A percentile compares a stretch with the other conserved stretches of the same genome.
Conservation (phyloP, 306 rosid genomes). For the Dalbergia cultrata region DNA sequence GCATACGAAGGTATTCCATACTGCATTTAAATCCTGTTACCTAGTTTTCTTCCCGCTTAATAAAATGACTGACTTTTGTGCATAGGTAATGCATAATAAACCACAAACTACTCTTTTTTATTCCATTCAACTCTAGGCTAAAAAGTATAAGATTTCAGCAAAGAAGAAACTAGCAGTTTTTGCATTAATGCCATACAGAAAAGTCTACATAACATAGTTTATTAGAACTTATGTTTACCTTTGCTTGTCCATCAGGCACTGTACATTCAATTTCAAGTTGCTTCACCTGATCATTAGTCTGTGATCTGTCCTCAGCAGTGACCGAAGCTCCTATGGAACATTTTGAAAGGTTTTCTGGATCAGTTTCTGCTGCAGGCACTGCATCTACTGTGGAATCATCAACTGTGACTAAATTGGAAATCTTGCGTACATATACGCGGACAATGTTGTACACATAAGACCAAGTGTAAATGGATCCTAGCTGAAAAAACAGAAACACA, state of each 20-base stretch:
- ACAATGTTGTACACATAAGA: constrained; percentile 54
- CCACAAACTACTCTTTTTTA: background rate
- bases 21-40: background rate
- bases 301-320: constrained; percentile 13
- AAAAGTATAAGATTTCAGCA: background rate
- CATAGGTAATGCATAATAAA: background rate
- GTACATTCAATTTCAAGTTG: constrained; percentile 49
- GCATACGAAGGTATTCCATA: background rate
- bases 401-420: constrained; percentile 25
- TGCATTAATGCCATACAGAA: background rate
- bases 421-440: constrained; percentile 41
- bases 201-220: background rate
- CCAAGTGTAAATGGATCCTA: constrained; percentile 53
- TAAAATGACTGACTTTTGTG: background rate
- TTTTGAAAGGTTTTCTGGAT: constrained; percentile 39
- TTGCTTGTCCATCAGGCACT: background rate
- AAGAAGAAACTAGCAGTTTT: background rate
- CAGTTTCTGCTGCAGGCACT: constrained; percentile 13
- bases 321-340: constrained; percentile 34
- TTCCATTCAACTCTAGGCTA: background rate
- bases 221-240: constrained; percentile 37
- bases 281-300: constrained; percentile 32
- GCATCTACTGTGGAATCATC: constrained; percentile 28
- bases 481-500: constrained; percentile 26
- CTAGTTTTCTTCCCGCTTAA: background rate